These are phyloP conservation scores for Lachnellula hyalina DNA, from an alignment of 2,329 filamentous ascomycete genomes.

Conservation along the genomic window DNA sequence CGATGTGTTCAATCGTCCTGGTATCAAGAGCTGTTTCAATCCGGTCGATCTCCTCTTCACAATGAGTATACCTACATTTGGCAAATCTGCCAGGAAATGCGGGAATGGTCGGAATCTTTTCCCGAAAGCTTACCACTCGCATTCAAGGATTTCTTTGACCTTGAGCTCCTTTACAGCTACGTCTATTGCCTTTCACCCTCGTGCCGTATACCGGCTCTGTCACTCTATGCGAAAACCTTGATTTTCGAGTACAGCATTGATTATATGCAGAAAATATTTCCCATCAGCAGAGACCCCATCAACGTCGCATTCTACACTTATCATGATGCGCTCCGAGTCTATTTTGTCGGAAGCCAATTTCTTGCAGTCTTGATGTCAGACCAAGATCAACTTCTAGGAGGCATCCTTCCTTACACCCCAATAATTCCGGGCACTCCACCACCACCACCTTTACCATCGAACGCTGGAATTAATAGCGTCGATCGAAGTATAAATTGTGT, in stretches of 20 bases:
- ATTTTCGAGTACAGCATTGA: conserved; percentile 82
- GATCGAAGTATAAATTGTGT: conserved; percentile 52
- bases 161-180: conserved; percentile 86
- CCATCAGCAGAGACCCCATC: conserved; percentile 54
- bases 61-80: conserved; percentile 69
- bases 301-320: conserved; percentile 73
- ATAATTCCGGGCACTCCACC: conserved; percentile 39
- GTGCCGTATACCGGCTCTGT: conserved; percentile 64
- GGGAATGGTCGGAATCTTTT: conserved; percentile 74
- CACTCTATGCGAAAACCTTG: conserved; percentile 69
- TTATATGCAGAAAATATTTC: conserved; percentile 72
- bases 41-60: conserved; percentile 60
- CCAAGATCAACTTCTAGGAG: conserved; percentile 50
- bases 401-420: conserved; percentile 21
- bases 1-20: conserved; percentile 82
- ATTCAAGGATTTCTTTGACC: conserved; percentile 72
- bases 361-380: conserved; percentile 55
- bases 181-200: conserved; percentile 85
- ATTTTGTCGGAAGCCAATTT: conserved; percentile 65
- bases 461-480: conserved; percentile 44
- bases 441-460: conserved; percentile 44
- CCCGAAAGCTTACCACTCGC: conserved; percentile 58
- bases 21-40: conserved; percentile 86
- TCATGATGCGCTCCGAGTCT: conserved; percentile 79
- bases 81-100: conserved; percentile 71